Evolutionary conservation across 495 filamentous ascomycete species (phyloP).

Genomic region (Penicillium coffeae): DNA sequence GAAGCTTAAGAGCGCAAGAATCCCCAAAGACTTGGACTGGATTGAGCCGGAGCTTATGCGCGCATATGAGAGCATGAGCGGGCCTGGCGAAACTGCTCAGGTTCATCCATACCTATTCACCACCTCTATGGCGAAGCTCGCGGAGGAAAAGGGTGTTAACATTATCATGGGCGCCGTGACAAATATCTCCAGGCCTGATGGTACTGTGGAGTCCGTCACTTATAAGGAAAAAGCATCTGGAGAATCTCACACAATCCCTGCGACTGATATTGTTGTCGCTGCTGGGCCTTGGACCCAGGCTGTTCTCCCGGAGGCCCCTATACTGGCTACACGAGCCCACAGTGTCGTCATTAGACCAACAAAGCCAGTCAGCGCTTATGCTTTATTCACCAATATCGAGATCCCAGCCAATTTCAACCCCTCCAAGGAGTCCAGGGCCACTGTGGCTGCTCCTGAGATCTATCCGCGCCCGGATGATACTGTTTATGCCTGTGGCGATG

Average conservation of each 20-base stretch:
- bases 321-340: slow-evolving; percentile 80
- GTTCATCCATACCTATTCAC: slow-evolving; percentile 95
- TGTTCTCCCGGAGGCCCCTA: slow-evolving; percentile 70
- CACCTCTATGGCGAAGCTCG: slow-evolving; percentile 76
- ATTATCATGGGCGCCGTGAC: slow-evolving; percentile 66
- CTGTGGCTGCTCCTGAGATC: slow-evolving; percentile 80
- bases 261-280: slow-evolving; percentile 77
- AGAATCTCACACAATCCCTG: slow-evolving; percentile 56
- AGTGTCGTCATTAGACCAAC: slow-evolving; percentile 77
- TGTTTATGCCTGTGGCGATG: slow-evolving; percentile 91
- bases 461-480: slow-evolving; percentile 86
- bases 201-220: slow-evolving; percentile 61
- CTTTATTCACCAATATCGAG: slow-evolving; percentile 85
- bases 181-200: slow-evolving; percentile 52
- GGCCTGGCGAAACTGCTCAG: slow-evolving; percentile 76
- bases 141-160: slow-evolving; percentile 68
- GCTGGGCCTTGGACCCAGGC: slow-evolving; percentile 87
- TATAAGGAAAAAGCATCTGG: slow-evolving; percentile 66
- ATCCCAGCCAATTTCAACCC: slow-evolving; percentile 60
- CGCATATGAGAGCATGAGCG: slow-evolving; percentile 80
- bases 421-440: slow-evolving; percentile 48
- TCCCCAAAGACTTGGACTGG: slow-evolving; percentile 88
- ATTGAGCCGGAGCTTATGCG: slow-evolving; percentile 61
- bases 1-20: slow-evolving; percentile 55
- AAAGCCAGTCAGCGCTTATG: slow-evolving; percentile 76